Evolutionary conservation across 495 filamentous ascomycete genomes (phyloP), one percentile per base, ranked within the genome.

Genomic region (Penicillium lagena): DNA sequence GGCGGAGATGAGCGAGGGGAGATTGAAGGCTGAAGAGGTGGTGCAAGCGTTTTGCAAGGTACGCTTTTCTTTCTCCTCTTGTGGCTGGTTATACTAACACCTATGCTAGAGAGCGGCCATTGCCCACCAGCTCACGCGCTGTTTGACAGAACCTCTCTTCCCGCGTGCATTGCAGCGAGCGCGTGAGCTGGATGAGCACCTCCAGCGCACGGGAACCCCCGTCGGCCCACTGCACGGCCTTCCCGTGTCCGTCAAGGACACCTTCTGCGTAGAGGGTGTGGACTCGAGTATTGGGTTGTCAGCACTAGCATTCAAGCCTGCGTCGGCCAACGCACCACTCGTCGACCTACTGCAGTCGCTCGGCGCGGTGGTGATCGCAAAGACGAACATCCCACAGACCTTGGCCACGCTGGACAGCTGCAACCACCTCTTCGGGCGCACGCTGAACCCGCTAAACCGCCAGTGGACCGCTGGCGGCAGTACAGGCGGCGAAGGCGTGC

Each of bases 171-270:
- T 86, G 8, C 59, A 63, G 15, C 70, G 76, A 11, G 83, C 83
- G n/a, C 62, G 60, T 7, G 59, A 69, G 29, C 72, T 87, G 11
- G 85, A 88, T 51, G 62, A 62, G 14, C 71, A 76, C 47, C 61
- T 80, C 36, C 48, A 58, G 7, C 56, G 60, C 30, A 76, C 72
- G 15, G 71, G 74, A 8, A 66, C 60, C 27, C 64, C 70, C 0
- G 37, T 80, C 29, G 85, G 85, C 2, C 78, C 80, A 0, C 64
- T 89, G 0, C 83, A 87, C 51, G 83, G 84, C 9, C 71, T 89
- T 0, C 83, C 85, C 3, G 67, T 88, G 13, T 73, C 69, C 7
- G 49, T 86, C 15, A 85, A 88, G 51, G 85, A 88, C 49, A 71
- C 73, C 22, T 86, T 88, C 65, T 68, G 81, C 40, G 55, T 88